Conservation (phyloP, 2,329 filamentous ascomycete species). For the Verruconis gallopava region DNA sequence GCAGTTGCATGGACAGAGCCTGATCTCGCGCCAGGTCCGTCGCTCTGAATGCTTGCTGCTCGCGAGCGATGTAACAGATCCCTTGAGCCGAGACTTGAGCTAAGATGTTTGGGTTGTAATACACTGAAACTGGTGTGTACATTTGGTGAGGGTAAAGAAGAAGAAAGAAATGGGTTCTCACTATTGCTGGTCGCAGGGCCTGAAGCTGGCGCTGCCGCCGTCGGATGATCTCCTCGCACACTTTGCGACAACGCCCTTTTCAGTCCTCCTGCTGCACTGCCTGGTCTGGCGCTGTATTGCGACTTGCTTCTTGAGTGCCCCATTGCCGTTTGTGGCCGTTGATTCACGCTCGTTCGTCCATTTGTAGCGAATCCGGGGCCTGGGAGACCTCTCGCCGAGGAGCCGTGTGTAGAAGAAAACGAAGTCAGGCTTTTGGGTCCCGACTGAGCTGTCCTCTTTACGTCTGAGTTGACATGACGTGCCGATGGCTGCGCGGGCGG, state of each 20-base stretch:
- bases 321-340: conserved; percentile 5
- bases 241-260: background rate
- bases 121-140: background rate
- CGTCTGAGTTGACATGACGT: conserved; percentile 25
- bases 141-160: background rate
- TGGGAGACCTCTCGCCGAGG: background rate
- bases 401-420: conserved; percentile 22
- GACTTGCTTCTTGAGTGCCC: background rate
- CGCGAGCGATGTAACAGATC: too few relatives aligned
- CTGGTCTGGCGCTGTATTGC: background rate
- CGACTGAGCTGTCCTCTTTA: conserved; percentile 25
- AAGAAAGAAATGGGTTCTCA: too few relatives aligned
- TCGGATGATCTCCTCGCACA: background rate
- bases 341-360: background rate
- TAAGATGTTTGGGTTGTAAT: too few relatives aligned
- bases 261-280: conserved; percentile 2
- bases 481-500: conserved; percentile 27
- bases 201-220: too few relatives aligned
- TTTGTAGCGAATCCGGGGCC: background rate
- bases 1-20: too few relatives aligned
- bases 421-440: background rate
- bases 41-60: too few relatives aligned
- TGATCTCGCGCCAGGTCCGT: too few relatives aligned
- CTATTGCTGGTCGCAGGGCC: too few relatives aligned
- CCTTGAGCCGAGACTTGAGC: too few relatives aligned